Conservation (phyloP, 2,329 filamentous ascomycete genomes). For the Cadophora sp. region DNA sequence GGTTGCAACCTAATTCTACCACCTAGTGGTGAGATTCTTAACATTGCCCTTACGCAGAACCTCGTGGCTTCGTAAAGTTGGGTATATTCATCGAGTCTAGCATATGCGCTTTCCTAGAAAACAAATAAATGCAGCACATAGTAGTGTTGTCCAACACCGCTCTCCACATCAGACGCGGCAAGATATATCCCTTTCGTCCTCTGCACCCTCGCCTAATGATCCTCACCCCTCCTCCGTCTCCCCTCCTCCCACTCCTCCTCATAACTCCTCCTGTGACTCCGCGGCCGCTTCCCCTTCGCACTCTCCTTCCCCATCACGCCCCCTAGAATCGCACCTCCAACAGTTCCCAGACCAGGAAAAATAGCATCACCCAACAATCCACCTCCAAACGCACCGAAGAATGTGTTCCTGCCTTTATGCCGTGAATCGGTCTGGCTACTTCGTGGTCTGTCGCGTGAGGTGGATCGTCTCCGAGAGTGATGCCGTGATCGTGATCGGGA, state of each 20-base stretch:
- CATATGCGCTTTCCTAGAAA: too few species aligned
- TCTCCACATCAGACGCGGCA: background rate
- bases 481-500: background rate
- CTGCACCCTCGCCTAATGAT: background rate
- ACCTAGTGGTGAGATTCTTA: too few species aligned
- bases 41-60: too few species aligned
- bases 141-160: too few species aligned
- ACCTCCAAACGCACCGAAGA: constrained; percentile 36
- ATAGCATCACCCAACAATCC: constrained; percentile 35
- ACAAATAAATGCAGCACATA: too few species aligned
- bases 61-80: too few species aligned
- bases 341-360: constrained; percentile 35
- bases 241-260: constrained; percentile 28
- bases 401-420: constrained; percentile 28
- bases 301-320: constrained; percentile 31
- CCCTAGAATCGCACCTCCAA: constrained; percentile 36
- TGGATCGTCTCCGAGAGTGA: constrained; percentile 13
- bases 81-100: too few species aligned
- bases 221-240: constrained; percentile 27
- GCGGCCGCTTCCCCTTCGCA: constrained; percentile 16
- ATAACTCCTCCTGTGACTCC: constrained; percentile 15
- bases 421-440: constrained; percentile 7
- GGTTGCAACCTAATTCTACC: too few species aligned
- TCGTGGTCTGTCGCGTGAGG: constrained; percentile 6
- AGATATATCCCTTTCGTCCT: background rate